Evolutionary conservation across 352 stramenopile species (phyloP), one percentile per base, ranked within the genome.

Genomic region (Phytophthora agathidicida): DNA sequence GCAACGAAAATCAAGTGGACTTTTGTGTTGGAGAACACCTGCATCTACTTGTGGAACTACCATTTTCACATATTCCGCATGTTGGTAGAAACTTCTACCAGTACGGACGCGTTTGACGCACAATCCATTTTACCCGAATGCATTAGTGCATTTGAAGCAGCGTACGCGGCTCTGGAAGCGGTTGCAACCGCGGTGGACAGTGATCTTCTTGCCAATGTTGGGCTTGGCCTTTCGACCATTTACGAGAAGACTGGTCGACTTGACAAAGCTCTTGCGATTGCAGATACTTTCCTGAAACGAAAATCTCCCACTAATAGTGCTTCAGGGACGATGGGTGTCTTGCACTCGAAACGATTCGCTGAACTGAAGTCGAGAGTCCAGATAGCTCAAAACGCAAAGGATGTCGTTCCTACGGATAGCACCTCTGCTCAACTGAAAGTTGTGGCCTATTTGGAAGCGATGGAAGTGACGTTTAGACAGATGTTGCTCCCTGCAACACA

Each of bases 31-130:
- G 80, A 97, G 28, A 97, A 95, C 53, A 86, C 75, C 1, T 88
- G 80, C 13, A 81, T 90, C 13, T 94, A 91, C 53, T 43, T 97
- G n/a, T 97, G 88, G 88, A 97, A 98, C 60, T 94, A 93, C 39
- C 91, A 98, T 49, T 91, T 96, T 14, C 87, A 96, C 38, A 45
- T 97, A 8, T 90, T 97, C 47, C 58, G 80, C 2, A 65, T 82
- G 44, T 16, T 86, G 16, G 19, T 69, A 19, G 65, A 81, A 38
- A 30, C n/a, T 4, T 16, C 47, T 28, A 28, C 28, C 7, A n/a
- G n/a, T n/a, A 37, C 33, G 10, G 52, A 48, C 10, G 20, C 1
- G 2, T 63, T 78, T 70, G 46, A 77, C 9, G 59, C 68, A 3
- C 54, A 88, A 24, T 67, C 58, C 37, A 73, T 95, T 26, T 43